Base-by-base conservation (phyloP, 257 asterid genomes). In the Jasminum sambac region DNA sequence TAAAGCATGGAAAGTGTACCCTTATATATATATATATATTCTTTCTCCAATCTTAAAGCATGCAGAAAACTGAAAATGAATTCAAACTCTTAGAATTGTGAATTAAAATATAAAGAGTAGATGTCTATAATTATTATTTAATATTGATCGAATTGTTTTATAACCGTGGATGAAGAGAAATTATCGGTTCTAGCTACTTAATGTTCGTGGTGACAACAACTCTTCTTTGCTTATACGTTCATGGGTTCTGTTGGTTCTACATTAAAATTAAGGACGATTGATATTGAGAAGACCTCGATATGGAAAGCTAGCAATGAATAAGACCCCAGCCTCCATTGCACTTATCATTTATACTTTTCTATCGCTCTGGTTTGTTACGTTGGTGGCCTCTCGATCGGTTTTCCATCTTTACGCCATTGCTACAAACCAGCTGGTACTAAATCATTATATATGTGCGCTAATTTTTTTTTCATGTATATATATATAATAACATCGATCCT, bases 131-230 rank as follows among this genome's bases (percentile, higher is more conserved):
- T 0, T 21, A 55, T 21, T 19, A 9, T 10, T 10, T 55, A 21
- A 21, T 21, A 8, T 24, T 55, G 69, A 8, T 24, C 19, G 69
- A 41, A 63, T 61, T 1, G 1, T 68, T 79, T 72, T 62, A 72
- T 71, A 46, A 38, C 74, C 76, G 19, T 55, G 63, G 67, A 38
- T 88, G 88, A 96, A 92, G 98, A 81, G 97, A 73, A 92, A 92
- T 76, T 92, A 92, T 70, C 81, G 96, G 70, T 92, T 88, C 89
- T n/a, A n/a, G n/a, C n/a, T 92, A 84, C 79, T 92, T 85, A 89
- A 90, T 92, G 95, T 92, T 92, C 30, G 90, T 92, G 70, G 90
- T 83, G 73, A 82, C 95, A 19, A 23, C 91, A 1, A 83, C 82
- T 19, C 82, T 92, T 46, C 86, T 90, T 17, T 84, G 95, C 80